Conservation (phyloP, 1,139 yeast genomes). For the Saccharomycopsis crataegensis region DNA sequence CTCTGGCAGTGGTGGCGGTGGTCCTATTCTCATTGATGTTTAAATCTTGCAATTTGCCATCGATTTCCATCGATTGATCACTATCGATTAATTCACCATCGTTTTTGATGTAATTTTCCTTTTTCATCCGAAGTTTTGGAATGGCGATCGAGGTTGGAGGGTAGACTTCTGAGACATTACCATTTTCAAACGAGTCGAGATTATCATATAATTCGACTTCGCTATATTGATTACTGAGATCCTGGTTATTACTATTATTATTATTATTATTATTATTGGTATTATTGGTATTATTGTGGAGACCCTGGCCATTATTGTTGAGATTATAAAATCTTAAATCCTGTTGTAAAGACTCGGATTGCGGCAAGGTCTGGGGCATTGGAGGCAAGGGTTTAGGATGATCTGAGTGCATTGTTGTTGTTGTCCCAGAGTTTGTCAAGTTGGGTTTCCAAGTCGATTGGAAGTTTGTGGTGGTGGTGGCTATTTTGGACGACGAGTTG, state of each 20-base stretch:
- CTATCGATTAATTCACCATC: neutral
- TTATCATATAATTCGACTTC: neutral
- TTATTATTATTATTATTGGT: no score
- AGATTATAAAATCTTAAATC: slow-evolving; percentile 1
- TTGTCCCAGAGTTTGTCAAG: neutral
- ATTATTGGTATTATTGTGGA: no score
- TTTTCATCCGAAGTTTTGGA: slow-evolving; percentile 13
- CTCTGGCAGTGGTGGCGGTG: neutral
- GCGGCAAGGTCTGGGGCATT: slow-evolving; percentile 13
- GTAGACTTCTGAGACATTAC: slow-evolving; percentile 9
- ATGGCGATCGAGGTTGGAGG: slow-evolving; percentile 4
- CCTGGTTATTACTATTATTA: neutral
- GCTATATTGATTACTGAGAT: neutral
- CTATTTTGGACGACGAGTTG: neutral
- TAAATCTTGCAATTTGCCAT: slow-evolving; percentile 10
- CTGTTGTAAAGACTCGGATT: slow-evolving; percentile 14
- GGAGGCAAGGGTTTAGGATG: slow-evolving; percentile 18
- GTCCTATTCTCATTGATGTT: slow-evolving; percentile 1
- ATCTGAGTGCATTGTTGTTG: slow-evolving; percentile 2
- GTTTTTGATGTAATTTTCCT: neutral
- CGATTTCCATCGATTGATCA: slow-evolving; percentile 8
- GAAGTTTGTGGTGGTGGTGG: slow-evolving; percentile 10
- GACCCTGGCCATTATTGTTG: neutral
- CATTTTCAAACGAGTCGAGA: neutral
- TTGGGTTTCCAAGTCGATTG: slow-evolving; percentile 16